Evolutionary conservation across 2,329 filamentous ascomycete species (phyloP), one percentile per base, ranked within the genome.

Genomic region (Atkinsonella texensis): DNA sequence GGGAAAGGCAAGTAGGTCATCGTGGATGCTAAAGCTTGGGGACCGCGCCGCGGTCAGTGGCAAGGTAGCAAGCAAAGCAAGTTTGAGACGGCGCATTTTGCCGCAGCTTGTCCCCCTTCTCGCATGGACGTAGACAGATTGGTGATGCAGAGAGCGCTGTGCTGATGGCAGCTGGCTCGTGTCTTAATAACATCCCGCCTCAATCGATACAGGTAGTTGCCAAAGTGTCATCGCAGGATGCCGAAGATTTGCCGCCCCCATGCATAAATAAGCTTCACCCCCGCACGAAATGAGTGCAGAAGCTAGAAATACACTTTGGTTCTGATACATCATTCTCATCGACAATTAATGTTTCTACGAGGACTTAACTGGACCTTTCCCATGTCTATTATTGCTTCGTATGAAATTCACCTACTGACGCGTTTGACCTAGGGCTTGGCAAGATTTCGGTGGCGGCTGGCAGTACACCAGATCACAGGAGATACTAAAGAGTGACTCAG

Each of bases 1-100:
- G 11, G 90, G 90, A 68, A 85, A 89, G 17, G 89, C 89, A 52
- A 95, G 76, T 49, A 95, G 68, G 65, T 96, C 90, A 63, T 95
- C 88, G 62, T 93, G 83, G 52, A 95, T 86, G 70, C 84, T 95
- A 72, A 95, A 95, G 51, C 74, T 70, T 8, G 70, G 72, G 45
- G 76, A 73, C 45, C 73, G 72, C 58, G 76, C 77, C 56, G 59
- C 61, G 58, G 67, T 69, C 32, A 77, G 68, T 65, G 69, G 74
- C 57, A 71, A 58, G 47, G 63, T 61, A 44, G 70, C 70, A 52
- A 79, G 62, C 46, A 79, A 59, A 13, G 70, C 57, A 50, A 77
- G 52, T 52, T 68, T 65, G 59, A 70, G 63, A 63, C 70, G 73
- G 69, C 75, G 74, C 78, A 81, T 81, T 52, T 58, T 67, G 63